Percentiles rank a stretch among this genome's conserved stretches.
Conservation (phyloP, 805 yeast genomes). For the Groenewaldozyma salmanticensis region DNA sequence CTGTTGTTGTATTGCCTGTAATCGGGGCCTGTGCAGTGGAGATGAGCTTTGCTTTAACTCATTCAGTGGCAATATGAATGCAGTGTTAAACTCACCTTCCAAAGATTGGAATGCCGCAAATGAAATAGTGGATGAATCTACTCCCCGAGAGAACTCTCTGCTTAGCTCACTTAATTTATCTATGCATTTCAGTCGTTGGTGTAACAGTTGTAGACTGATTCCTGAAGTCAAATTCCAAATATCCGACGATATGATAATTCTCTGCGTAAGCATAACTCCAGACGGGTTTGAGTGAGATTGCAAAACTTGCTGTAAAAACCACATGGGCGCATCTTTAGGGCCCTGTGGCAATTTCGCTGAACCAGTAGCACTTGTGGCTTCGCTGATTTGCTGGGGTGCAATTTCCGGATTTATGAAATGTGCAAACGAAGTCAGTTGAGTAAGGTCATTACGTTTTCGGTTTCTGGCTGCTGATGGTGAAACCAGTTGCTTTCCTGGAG, state of each 20-base stretch:
- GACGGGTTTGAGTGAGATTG: conserved; percentile 3
- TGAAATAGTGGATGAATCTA: conserved; percentile 1
- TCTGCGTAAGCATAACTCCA: conserved; percentile 7
- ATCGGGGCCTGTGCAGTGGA: too few relatives aligned
- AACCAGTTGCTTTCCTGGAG: too few relatives aligned
- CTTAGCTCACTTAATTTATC: conserved; percentile 8
- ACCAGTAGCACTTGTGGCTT: not conserved
- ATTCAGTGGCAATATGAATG: conserved; percentile 6
- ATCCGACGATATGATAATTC: conserved; percentile 7
- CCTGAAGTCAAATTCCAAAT: conserved; percentile 6
- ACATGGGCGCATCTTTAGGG: conserved; percentile 4
- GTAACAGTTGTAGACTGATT: conserved; percentile 4
- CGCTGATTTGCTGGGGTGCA: not conserved
- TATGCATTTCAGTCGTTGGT: conserved; percentile 5
- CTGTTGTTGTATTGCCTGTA: not conserved
- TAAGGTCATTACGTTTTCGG: not conserved
- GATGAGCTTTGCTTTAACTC: not conserved
- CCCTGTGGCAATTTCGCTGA: not conserved
- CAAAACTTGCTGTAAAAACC: conserved; percentile 11
- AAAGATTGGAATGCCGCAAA: conserved; percentile 3
- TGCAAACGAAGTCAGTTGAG: not conserved
- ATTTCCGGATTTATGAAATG: not conserved
- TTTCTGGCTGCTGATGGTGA: too few relatives aligned
- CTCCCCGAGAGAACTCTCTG: conserved; percentile 4
- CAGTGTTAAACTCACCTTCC: conserved; percentile 7